phyloP scores from a whole-genome alignment of 2,329 filamentous ascomycete species.

The Fusarium sp. region DNA sequence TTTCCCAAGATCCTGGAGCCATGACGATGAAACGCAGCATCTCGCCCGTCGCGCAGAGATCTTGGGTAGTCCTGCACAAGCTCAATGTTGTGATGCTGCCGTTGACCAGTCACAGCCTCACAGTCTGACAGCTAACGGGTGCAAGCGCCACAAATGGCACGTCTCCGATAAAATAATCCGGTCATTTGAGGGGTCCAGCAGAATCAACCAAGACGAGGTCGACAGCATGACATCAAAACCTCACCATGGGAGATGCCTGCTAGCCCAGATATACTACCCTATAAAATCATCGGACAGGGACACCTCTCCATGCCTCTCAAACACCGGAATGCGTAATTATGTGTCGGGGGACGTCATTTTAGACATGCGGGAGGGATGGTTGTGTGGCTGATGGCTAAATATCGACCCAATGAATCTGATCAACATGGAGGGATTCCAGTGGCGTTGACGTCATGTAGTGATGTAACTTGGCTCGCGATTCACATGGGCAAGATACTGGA shows the following conservation, averaged over 20 bases:
- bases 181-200: constrained; percentile 29
- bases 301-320: constrained; percentile 24
- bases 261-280: constrained; percentile 25
- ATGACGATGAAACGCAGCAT: constrained; percentile 29
- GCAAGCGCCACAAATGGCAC: constrained; percentile 19
- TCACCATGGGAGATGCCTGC: constrained; percentile 29
- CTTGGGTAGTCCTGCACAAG: constrained; percentile 21
- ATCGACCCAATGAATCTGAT: constrained; percentile 27
- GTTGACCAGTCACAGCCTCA: constrained; percentile 34
- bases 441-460: constrained; percentile 47
- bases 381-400: constrained; percentile 36
- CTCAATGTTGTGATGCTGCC: constrained; percentile 13
- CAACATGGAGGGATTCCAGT: constrained; percentile 18
- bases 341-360: constrained; percentile 47
- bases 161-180: constrained; percentile 9
- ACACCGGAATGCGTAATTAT: constrained; percentile 40
- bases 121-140: constrained; percentile 36
- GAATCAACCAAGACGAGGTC: constrained; percentile 1
- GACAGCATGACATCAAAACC: constrained; percentile 38
- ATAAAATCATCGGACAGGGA: constrained; percentile 16
- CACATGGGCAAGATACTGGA: constrained; percentile 29
- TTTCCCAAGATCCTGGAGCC: constrained; percentile 2
- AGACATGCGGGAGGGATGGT: constrained; percentile 24
- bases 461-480: constrained; percentile 27
- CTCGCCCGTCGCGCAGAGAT: constrained; percentile 20